These are phyloP conservation scores for Talaromyces sp. DNA, from an alignment of 2,329 filamentous ascomycete genomes.

Conservation along the genomic window DNA sequence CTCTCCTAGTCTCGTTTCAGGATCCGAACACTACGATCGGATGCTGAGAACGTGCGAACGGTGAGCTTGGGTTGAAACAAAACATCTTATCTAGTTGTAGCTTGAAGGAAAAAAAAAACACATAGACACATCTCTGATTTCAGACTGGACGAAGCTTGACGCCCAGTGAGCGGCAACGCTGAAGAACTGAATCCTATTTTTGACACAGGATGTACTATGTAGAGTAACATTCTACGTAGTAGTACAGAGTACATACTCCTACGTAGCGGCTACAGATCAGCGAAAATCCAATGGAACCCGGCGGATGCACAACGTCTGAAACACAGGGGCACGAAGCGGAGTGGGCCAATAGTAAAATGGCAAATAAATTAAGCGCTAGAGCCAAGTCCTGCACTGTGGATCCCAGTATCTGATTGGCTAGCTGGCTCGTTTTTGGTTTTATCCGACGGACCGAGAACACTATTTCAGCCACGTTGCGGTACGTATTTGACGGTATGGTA, in stretches of 20 bases:
- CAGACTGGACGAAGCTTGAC: constrained; percentile 6
- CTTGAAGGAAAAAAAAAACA: not conserved
- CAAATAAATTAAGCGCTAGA: not conserved
- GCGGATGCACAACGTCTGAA: constrained; percentile 3
- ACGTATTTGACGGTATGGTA: not conserved
- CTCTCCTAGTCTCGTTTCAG: not conserved
- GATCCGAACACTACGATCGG: not conserved
- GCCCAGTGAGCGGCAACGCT: not conserved
- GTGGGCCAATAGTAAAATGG: not conserved
- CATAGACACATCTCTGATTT: not conserved
- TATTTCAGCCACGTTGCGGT: not conserved
- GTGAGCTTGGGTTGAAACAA: not conserved
- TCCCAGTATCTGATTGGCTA: not conserved
- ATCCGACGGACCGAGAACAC: not conserved
- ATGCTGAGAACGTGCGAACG: not conserved
- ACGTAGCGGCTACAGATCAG: not conserved
- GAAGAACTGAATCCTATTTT: not conserved
- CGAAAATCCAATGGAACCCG: not conserved
- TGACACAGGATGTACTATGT: not conserved
- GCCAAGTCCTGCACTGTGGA: no score
- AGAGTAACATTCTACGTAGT: not conserved
- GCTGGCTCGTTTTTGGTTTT: not conserved
- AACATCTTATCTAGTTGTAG: not conserved
- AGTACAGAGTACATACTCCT: not conserved
- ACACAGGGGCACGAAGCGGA: constrained; percentile 1